A percentile compares a stretch with the other conserved stretches of the same genome.
Conservation (phyloP, 208 protist genomes). For the Acanthamoeba quina region DNA sequence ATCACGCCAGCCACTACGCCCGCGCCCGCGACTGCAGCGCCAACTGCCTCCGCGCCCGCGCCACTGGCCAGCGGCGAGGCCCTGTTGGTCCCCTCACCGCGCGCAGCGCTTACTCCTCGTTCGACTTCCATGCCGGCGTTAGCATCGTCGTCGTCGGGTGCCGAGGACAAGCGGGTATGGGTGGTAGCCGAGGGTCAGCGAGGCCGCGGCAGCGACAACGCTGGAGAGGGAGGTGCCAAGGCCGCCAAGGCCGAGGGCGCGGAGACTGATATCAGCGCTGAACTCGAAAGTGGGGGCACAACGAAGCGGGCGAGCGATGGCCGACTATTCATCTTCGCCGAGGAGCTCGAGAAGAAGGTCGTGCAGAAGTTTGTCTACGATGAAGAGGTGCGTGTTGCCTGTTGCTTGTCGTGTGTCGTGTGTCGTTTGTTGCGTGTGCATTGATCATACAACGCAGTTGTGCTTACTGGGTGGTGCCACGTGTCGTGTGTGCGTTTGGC, state of each 20-base stretch:
- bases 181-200: constrained; percentile 7
- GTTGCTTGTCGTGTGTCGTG: too few relatives aligned
- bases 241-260: background rate
- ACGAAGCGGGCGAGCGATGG: background rate
- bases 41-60: background rate
- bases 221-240: background rate
- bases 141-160: background rate
- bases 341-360: constrained; percentile 60
- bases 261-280: background rate
- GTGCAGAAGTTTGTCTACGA: constrained; percentile 58
- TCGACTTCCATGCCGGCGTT: background rate
- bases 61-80: background rate
- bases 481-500: background rate
- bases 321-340: constrained; percentile 44
- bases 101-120: background rate
- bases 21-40: background rate
- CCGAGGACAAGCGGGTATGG: constrained; percentile 21
- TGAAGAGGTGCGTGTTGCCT: constrained; percentile 7
- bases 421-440: background rate
- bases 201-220: background rate
- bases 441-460: background rate
- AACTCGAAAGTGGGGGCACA: too few relatives aligned
- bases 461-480: background rate
- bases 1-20: background rate
- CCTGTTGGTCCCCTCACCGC: background rate